These are phyloP conservation scores for Phyllostachys edulis DNA, from an alignment of 176 grass and related monocot species.

Conservation along the genomic window DNA sequence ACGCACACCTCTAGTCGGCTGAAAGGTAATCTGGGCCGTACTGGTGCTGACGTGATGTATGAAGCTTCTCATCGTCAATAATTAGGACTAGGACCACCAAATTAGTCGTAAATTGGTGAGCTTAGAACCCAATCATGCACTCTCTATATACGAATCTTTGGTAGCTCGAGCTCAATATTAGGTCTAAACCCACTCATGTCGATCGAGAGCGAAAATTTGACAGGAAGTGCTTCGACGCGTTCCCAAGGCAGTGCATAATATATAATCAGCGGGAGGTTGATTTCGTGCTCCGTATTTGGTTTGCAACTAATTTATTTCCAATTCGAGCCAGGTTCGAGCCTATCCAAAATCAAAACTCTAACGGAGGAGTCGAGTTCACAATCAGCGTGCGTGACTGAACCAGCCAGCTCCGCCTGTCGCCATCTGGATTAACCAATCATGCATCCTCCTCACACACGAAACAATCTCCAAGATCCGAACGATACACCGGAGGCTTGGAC, in stretches of 20 bases:
- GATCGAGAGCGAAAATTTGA: not conserved
- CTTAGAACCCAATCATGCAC: too few species aligned
- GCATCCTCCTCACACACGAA: not conserved
- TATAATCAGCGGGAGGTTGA: not conserved
- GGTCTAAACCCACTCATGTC: not conserved
- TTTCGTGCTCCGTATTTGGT: not conserved
- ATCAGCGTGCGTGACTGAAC: not conserved
- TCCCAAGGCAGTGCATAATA: not conserved
- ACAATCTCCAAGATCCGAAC: not conserved
- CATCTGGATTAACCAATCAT: not conserved
- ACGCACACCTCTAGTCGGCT: not conserved
- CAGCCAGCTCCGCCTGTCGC: not conserved
- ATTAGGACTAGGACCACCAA: not conserved
- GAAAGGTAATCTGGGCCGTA: not conserved
- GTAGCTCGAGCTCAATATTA: not conserved
- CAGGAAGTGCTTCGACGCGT: not conserved
- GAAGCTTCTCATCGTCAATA: not conserved
- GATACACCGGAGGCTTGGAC: slow-evolving; percentile 30
- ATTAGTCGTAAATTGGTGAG: not conserved
- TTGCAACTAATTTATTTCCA: not conserved
- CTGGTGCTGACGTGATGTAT: too few species aligned
- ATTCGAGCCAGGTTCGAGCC: not conserved
- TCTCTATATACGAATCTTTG: not conserved
- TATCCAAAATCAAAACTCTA: not conserved
- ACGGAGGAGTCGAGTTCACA: not conserved